Base-by-base conservation (phyloP, 2,329 filamentous ascomycete genomes). In the Clarireedia monteithiana region DNA sequence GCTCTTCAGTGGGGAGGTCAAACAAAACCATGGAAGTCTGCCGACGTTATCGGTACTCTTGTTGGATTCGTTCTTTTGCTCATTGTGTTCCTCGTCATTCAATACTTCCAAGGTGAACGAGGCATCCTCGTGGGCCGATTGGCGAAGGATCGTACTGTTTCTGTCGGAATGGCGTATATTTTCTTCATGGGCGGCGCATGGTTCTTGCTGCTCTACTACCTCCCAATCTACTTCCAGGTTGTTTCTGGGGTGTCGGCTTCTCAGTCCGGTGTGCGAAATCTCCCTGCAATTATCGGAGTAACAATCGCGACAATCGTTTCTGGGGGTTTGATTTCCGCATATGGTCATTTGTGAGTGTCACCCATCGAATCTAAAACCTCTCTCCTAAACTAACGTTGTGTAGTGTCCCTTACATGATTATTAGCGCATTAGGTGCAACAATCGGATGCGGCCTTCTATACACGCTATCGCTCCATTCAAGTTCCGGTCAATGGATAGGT, bases 401-500 rank as follows among this genome's bases (percentile, higher is more conserved):
- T 9, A 55, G 69, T 47, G 67, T 69, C 1, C 71, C 71, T 3
- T 68, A 69, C 60, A 64, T 72, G 63, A 64, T 71, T 24, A 34
- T 60, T 9, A 65, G 69, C 5, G 57, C 60, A 15, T 59, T 66
- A 15, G 27, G 72, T 7, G 56, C 61, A 44, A 64, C 70, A 2
- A 61, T 73, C 38, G 58, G 67, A 80, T 60, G 75, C 76, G 82
- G 80, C 15, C 73, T 84, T 53, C 73, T 84, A 58, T 78, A 79
- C 0, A 82, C 78, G 0, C 74, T 82, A 10, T 66, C 69, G 34
- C 69, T 77, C 2, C 59, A 73, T 60, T 81, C 77, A 5, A 69
- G 72, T 1, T 67, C 76, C 1, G 65, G 68, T 12, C 69, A 73
- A 39, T 84, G 81, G 81, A 79, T 83, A 59, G 80, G 80, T 17